Evolutionary conservation across 2,329 filamentous ascomycete species (phyloP), one percentile per base, ranked within the genome.

Genomic region (Fusarium sp.): DNA sequence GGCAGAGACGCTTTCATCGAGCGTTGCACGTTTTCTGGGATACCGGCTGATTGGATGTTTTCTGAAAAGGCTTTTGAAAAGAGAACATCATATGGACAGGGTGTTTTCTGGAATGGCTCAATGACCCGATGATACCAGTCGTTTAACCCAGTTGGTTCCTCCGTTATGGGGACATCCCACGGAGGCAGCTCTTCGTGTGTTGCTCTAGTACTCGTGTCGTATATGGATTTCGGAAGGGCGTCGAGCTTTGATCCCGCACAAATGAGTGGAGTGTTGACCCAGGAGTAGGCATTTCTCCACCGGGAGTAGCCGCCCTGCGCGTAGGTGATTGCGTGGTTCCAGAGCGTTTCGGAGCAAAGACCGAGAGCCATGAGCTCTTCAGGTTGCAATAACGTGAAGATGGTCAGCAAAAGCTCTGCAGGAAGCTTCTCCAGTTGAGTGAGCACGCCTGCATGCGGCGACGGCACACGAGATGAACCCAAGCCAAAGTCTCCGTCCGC

Each of bases 281-380:
- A 67, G 2, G 62, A 68, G 39, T 44, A 64, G 6, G 23, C 11
- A 1, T 39, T 36, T 11, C 20, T 67, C 63, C 54, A 67, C 17
- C 4, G 12, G 1, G n/a, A 1, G 6, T 45, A 52, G 10, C 12
- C 39, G 20, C 21, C 42, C 3, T 43, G 32, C 4, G 17, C 10
- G 36, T 30, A 39, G 1, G 12, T 14, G 0, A 48, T 4, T 14
- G 50, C 47, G 8, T 50, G n/a, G 6, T 3, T 15, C 58, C 58
- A 67, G 3, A 67, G 39, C 2, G n/a, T 15, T 4, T 28, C 46
- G 5, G 62, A 67, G 24, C 57, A 56, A 11, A 67, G 28, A 4
- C 46, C 20, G 4, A 67, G 44, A 5, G 56, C 19, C 14, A 63
- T 15, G 1, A 42, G 19, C 0, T 59, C 47, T 2, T 28, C n/a